Evolutionary conservation across 106 monocot genomes (phyloP).

Genomic region (Dioscorea dumetorum): DNA sequence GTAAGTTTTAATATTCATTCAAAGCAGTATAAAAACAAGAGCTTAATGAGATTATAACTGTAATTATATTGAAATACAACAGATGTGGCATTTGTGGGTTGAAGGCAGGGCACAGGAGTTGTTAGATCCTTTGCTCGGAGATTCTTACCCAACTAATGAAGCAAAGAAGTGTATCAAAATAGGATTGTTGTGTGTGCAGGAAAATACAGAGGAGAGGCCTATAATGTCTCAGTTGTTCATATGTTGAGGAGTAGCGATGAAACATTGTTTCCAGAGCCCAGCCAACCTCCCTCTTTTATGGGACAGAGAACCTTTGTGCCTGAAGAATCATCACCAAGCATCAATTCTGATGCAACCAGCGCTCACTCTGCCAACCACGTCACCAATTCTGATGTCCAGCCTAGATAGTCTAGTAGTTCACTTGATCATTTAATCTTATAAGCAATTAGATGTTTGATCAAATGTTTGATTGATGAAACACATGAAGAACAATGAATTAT

Average conservation of each 20-base stretch:
- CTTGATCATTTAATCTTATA: no score
- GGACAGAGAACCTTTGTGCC: background rate
- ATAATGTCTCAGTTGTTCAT: slow-evolving; percentile 5
- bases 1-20: background rate
- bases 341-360: no score
- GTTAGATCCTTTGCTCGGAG: slow-evolving; percentile 13
- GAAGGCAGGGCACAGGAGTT: slow-evolving; percentile 12
- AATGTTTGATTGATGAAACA: no score
- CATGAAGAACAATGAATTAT: no score
- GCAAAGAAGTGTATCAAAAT: slow-evolving; percentile 5
- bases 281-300: slow-evolving; percentile 2
- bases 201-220: slow-evolving; percentile 4
- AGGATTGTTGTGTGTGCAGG: slow-evolving; percentile 13
- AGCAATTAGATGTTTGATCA: no score
- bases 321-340: no score
- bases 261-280: slow-evolving; percentile 1
- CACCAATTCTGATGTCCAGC: no score
- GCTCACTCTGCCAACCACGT: no score
- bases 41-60: background rate
- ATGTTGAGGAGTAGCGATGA: slow-evolving; percentile 1
- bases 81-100: slow-evolving; percentile 24
- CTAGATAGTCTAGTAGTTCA: no score
- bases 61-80: background rate
- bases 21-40: background rate
- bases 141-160: slow-evolving; percentile 4